Conservation (phyloP, 2,329 filamentous ascomycete genomes). For the Didymosphaeria variabile region DNA sequence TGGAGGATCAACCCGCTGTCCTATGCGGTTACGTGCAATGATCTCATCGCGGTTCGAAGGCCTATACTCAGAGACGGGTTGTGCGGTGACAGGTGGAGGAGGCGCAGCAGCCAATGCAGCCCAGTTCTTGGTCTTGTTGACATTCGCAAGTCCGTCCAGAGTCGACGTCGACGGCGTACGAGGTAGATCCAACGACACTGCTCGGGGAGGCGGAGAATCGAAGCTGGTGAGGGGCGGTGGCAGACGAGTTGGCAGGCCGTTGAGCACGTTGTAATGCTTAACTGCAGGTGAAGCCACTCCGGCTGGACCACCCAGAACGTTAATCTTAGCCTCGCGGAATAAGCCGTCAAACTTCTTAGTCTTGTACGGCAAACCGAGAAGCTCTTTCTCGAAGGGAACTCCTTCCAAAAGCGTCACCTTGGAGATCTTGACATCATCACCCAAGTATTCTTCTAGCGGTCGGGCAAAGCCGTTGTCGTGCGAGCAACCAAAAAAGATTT, state of each 20-base stretch:
- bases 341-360: conserved; percentile 61
- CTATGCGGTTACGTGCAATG: conserved; percentile 66
- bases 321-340: conserved; percentile 63
- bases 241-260: conserved; percentile 38
- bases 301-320: conserved; percentile 3
- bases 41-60: conserved; percentile 40
- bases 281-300: conserved; percentile 7
- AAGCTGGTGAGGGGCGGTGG: conserved; percentile 29
- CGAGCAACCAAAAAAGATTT: conserved; percentile 68
- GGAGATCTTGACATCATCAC: conserved; percentile 52
- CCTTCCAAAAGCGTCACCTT: conserved; percentile 67
- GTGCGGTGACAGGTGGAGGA: conserved; percentile 37
- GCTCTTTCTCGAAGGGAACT: conserved; percentile 63
- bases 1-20: conserved; percentile 66
- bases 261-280: conserved; percentile 30
- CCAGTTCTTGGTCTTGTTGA: conserved; percentile 36
- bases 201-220: background rate
- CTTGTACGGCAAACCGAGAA: conserved; percentile 60
- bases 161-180: conserved; percentile 44
- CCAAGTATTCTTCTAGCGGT: conserved; percentile 60
- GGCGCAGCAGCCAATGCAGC: conserved; percentile 46
- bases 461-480: conserved; percentile 65
- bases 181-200: conserved; percentile 18
- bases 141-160: conserved; percentile 27
- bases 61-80: conserved; percentile 29